Base-by-base conservation (phyloP, 2,329 filamentous ascomycete genomes). In the Fusarium bulbicola region DNA sequence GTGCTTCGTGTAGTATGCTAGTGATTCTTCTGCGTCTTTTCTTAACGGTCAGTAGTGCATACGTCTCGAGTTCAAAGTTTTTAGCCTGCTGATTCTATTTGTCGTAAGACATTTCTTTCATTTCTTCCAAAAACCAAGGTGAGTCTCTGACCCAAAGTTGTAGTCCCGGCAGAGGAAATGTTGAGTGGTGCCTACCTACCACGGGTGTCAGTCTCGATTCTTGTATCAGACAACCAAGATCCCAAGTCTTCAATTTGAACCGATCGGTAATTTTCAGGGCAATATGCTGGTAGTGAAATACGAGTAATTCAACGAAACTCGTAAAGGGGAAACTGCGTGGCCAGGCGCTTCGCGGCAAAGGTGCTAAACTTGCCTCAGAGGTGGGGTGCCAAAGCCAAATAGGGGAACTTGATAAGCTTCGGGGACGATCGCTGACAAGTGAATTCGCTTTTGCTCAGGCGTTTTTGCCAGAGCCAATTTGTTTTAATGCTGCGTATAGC, bases 401-500 rank as follows among this genome's bases (percentile, higher is more conserved):
- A 45, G n/a, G 34, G 28, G 26, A 30, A 30, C 40, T 43, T 63
- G 36, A 26, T 49, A 66, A 57, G 42, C 36, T 43, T 65, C 39
- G 47, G 32, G 42, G 37, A 40, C 62, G 64, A 61, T 70, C 74
- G 72, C 68, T 69, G 64, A 63, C 49, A 65, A 63, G 63, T 57
- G 45, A 52, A 66, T 52, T 46, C 61, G 59, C 72, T 69, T 69
- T 62, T 53, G 15, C 53, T 61, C 56, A 54, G 70, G 65, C 67
- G 50, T 59, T n/a, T 54, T 59, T 70, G 42, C 40, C 73, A 63
- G 75, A 70, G 67, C 66, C 70, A 67, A 66, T 63, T 73, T 75
- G 72, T 61, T 66, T 70, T 78, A 78, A 78, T 75, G 64, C 75
- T 78, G 70, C 63, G 76, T 73, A 50, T 77, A 76, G 70, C 66